Evolutionary conservation across 2,329 filamentous ascomycete species (phyloP).

Genomic region (Penicillium polonicum): DNA sequence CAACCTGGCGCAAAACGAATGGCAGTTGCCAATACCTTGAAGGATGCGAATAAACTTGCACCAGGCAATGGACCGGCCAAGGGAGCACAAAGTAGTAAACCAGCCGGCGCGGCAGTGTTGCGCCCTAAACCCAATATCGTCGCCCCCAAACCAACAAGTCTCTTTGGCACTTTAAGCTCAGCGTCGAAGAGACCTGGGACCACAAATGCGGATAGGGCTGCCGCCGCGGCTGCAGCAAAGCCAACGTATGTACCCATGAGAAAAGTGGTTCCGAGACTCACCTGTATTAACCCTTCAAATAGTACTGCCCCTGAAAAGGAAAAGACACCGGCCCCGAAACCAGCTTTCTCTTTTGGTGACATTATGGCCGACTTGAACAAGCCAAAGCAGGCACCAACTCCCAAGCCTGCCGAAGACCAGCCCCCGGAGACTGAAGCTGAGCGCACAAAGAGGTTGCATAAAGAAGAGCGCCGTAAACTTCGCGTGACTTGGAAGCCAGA

Average conservation of each 20-base stretch:
- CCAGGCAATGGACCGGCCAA: constrained; percentile 30
- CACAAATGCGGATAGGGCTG: constrained; percentile 50
- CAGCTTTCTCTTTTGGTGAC: constrained; percentile 50
- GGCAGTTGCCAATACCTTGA: constrained; percentile 37
- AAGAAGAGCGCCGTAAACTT: constrained; percentile 60
- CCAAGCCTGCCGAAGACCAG: constrained; percentile 52
- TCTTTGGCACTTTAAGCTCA: constrained; percentile 49
- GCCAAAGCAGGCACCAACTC: constrained; percentile 54
- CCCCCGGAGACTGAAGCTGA: constrained; percentile 61
- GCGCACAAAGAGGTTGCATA: constrained; percentile 58
- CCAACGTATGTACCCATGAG: constrained; percentile 29
- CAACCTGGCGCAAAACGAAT: constrained; percentile 41
- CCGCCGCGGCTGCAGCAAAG: constrained; percentile 41
- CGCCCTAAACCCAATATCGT: constrained; percentile 42
- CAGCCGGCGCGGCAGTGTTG: constrained; percentile 23
- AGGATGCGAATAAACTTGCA: constrained; percentile 27
- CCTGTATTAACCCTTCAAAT: constrained; percentile 16
- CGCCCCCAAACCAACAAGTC: constrained; percentile 45
- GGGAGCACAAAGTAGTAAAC: constrained; percentile 32
- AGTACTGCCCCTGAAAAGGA: constrained; percentile 38
- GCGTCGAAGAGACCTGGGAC: constrained; percentile 53
- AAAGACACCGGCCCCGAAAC: constrained; percentile 38
- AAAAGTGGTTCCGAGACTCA: neutral
- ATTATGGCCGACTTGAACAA: constrained; percentile 54
- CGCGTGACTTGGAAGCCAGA: constrained; percentile 62